Base-by-base conservation (phyloP, 176 grass and related monocot species). In the Poa pratensis region DNA sequence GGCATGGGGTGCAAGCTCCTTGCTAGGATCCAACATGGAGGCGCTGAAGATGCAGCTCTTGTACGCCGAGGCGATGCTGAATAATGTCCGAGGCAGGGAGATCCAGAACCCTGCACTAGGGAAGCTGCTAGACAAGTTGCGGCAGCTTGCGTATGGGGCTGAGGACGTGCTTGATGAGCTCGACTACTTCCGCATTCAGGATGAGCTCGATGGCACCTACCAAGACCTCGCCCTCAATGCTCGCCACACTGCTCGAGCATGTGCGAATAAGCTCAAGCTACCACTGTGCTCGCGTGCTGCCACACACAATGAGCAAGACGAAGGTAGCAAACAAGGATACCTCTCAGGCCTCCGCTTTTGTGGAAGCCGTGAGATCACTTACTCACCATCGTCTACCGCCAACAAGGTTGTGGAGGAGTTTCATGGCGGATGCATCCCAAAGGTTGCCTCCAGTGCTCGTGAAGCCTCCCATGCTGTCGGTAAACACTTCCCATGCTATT, bases 111-210 rank as follows among this genome's bases (percentile, higher is more conserved):
- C 3, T 0, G 22, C 24, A 0, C 62, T 86, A 0, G 34, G 17
- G 0, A 14, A 59, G 30, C 61, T 79, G 4, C 35, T 69, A 17
- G 30, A 69, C 17, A 69, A 69, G 34, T 18, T 69, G 18, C 65
- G 65, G 65, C 16, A 69, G 3, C 65, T 69, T 0, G 65, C 65
- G 1, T 39, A 69, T 8, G 9, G 1, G 0, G 66, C 66, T 18
- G 34, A 69, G 16, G 34, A 69, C 8, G 34, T 69, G 34, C 34
- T 69, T 1, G 66, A 69, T 4, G 66, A 85, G 49, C 74, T 85
- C 0, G 82, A 85, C 24, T 85, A 85, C 57, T 85, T 76, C 72
- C 82, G 82, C 19, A 73, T 85, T 43, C 27, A 77, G 57, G 71
- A 85, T 18, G 10, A 66, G 53, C 75, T 86, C 13, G 24, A 80